These are phyloP conservation scores for Rhodamnia argentea DNA, from an alignment of 345 rosid species.

Conservation along the genomic window DNA sequence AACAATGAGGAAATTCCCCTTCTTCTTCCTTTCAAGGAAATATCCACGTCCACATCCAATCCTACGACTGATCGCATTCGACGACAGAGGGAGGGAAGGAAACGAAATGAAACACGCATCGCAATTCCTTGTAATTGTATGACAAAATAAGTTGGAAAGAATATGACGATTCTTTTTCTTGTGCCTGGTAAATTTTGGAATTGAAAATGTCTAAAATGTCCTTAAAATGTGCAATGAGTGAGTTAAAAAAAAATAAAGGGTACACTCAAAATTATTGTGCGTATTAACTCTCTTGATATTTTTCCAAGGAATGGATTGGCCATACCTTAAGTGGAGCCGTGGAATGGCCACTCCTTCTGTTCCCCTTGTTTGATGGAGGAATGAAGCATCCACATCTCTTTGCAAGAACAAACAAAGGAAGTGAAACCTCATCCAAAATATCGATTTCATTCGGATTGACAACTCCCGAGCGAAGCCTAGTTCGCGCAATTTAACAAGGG, in stretches of 20 bases:
- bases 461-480: not conserved
- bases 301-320: not conserved
- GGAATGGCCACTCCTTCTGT: not conserved
- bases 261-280: not conserved
- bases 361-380: not conserved
- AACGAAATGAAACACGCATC: not conserved
- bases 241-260: not conserved
- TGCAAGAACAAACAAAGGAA: not conserved
- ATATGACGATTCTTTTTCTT: not conserved
- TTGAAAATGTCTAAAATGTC: not conserved
- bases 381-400: not conserved
- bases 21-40: not conserved
- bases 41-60: not conserved
- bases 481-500: not conserved
- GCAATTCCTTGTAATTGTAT: not conserved
- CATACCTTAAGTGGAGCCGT: not conserved
- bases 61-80: not conserved
- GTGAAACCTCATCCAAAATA: not conserved
- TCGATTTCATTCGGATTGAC: not conserved
- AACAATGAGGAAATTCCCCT: not conserved
- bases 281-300: not conserved
- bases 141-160: not conserved
- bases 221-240: not conserved
- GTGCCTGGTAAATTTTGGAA: not conserved
- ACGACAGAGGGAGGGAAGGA: not conserved